phyloP scores from a whole-genome alignment of 495 filamentous ascomycete genomes.

The Sporormia fimetaria region DNA sequence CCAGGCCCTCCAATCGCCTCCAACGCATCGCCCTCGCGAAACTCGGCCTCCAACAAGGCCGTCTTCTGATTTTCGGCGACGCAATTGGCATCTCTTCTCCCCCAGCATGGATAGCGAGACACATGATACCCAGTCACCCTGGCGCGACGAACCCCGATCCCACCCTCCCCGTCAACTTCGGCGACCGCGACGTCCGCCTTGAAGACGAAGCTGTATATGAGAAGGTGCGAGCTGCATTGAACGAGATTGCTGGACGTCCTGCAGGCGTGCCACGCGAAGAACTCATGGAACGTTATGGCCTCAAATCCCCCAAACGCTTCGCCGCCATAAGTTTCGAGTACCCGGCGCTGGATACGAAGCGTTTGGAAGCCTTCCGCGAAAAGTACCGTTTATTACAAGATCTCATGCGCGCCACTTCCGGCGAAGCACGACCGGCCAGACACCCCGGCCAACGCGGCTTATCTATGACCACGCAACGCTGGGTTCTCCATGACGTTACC shows the following conservation, averaged over 20 bases:
- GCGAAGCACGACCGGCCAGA: too few species aligned
- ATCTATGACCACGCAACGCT: conserved; percentile 25
- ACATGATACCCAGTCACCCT: conserved; percentile 29
- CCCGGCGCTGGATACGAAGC: conserved; percentile 26
- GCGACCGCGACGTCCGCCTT: conserved; percentile 24
- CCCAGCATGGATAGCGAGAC: conserved; percentile 24
- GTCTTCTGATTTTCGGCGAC: conserved; percentile 32
- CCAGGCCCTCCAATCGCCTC: conserved; percentile 20
- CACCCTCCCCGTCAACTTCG: conserved; percentile 28
- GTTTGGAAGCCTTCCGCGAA: conserved; percentile 31
- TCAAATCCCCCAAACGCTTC: conserved; percentile 29
- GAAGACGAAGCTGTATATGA: conserved; percentile 21
- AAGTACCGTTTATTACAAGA: conserved; percentile 28
- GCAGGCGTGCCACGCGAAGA: conserved; percentile 21
- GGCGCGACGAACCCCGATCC: conserved; percentile 29
- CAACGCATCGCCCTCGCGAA: conserved; percentile 27
- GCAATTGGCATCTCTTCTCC: conserved; percentile 29
- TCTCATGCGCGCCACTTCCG: conserved; percentile 21
- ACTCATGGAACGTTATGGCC: conserved; percentile 28
- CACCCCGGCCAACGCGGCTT: conserved; percentile 6
- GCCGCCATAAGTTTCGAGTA: conserved; percentile 5
- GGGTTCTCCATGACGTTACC: conserved; percentile 23
- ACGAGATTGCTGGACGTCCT: conserved; percentile 19
- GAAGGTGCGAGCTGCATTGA: conserved; percentile 24
- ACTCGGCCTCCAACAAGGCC: conserved; percentile 31